Evolutionary conservation across 164 flowering plant genomes (phyloP).

Genomic region (Piper longum): DNA sequence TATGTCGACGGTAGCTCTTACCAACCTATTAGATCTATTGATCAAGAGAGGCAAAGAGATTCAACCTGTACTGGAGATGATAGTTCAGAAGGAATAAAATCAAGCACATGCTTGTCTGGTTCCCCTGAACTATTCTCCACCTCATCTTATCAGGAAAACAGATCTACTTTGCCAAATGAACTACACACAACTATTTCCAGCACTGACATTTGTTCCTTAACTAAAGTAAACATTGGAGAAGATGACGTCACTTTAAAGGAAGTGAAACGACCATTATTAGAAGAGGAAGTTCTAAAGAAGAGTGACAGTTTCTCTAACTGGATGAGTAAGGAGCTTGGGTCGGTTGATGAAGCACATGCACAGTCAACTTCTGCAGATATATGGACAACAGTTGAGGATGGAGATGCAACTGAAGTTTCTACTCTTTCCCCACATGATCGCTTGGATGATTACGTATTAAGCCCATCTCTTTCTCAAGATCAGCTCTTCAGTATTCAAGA

Average conservation of each 20-base stretch:
- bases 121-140: slow-evolving; percentile 7
- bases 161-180: slow-evolving; percentile 15
- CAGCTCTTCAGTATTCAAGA: slow-evolving; percentile 86
- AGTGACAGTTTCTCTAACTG: slow-evolving; percentile 59
- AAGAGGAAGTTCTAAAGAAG: slow-evolving; percentile 36
- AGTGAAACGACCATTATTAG: slow-evolving; percentile 18
- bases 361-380: slow-evolving; percentile 36
- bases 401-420: slow-evolving; percentile 38
- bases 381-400: slow-evolving; percentile 54
- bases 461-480: slow-evolving; percentile 76
- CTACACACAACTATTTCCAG: slow-evolving; percentile 7
- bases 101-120: slow-evolving; percentile 7
- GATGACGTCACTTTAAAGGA: slow-evolving; percentile 7
- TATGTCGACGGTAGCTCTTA: slow-evolving; percentile 22
- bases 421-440: slow-evolving; percentile 27
- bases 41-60: slow-evolving; percentile 25
- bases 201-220: slow-evolving; percentile 11
- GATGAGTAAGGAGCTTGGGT: slow-evolving; percentile 68
- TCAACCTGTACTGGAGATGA: slow-evolving; percentile 13
- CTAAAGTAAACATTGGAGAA: slow-evolving; percentile 13
- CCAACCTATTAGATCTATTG: slow-evolving; percentile 27
- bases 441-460: slow-evolving; percentile 29
- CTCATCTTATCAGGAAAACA: slow-evolving; percentile 14
- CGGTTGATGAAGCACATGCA: slow-evolving; percentile 33
- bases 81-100: slow-evolving; percentile 12